A percentile compares a stretch with the other conserved stretches of the same genome.
Evolutionary conservation across 2,329 filamentous ascomycete species (phyloP).

Genomic region (Colletotrichum musae): DNA sequence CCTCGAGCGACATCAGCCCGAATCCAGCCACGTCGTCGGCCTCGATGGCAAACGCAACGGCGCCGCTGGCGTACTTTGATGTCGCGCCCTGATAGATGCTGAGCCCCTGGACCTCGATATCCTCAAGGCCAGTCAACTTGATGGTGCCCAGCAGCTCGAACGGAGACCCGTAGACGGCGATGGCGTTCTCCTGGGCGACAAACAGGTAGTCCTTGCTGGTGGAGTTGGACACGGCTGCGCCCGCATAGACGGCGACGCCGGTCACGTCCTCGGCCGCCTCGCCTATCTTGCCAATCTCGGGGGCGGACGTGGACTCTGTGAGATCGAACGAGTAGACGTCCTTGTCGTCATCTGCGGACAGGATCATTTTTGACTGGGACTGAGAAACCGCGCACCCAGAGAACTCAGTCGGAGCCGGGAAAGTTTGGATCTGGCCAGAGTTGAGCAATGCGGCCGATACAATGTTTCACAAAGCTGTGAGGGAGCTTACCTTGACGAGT

Average conservation of each 20-base stretch:
- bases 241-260: conserved; percentile 57
- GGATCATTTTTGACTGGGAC: conserved; percentile 54
- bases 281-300: conserved; percentile 54
- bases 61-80: conserved; percentile 53
- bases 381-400: conserved; percentile 59
- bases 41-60: conserved; percentile 58
- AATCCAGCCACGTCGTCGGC: conserved; percentile 56
- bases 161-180: conserved; percentile 56
- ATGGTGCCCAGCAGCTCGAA: conserved; percentile 55
- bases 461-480: neutral
- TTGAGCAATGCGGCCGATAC: neutral
- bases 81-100: conserved; percentile 56
- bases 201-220: conserved; percentile 56
- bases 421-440: conserved; percentile 56
- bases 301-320: conserved; percentile 54
- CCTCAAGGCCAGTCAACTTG: conserved; percentile 54
- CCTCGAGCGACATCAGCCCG: conserved; percentile 55
- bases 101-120: conserved; percentile 59
- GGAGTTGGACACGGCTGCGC: conserved; percentile 45
- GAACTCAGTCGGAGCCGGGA: conserved; percentile 57
- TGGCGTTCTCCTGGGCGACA: conserved; percentile 53
- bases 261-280: conserved; percentile 55
- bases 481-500: conserved; percentile 52
- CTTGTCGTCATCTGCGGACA: conserved; percentile 56
- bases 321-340: conserved; percentile 56